phyloP scores from a whole-genome alignment of 306 rosid genomes.

The Delonix regia region DNA sequence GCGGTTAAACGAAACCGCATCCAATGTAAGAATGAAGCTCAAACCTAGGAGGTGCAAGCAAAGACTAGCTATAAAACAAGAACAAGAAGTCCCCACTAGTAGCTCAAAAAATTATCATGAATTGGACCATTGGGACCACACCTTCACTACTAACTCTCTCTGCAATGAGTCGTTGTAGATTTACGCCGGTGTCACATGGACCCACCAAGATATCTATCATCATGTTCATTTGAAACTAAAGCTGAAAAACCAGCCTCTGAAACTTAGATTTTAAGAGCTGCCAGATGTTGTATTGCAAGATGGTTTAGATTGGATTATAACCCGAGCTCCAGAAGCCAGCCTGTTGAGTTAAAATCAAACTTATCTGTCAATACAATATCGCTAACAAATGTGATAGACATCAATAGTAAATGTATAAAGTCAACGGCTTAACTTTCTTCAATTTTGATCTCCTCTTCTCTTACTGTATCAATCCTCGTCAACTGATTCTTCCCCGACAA shows the following conservation, averaged over 20 bases:
- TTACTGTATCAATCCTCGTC: conserved; percentile 53
- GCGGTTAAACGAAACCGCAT: background rate
- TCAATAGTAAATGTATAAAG: conserved; percentile 23
- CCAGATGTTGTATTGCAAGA: conserved; percentile 37
- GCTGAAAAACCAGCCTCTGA: conserved; percentile 30
- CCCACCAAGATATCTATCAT: conserved; percentile 37
- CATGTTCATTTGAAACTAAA: conserved; percentile 47
- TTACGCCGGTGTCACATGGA: conserved; percentile 35
- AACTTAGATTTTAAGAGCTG: conserved; percentile 36
- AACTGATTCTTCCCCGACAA: conserved; percentile 53
- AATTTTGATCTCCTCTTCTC: conserved; percentile 76
- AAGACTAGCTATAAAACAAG: background rate
- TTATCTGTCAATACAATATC: conserved; percentile 36
- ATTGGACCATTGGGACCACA: conserved; percentile 62
- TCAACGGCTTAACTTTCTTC: conserved; percentile 91
- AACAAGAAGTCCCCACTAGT: conserved; percentile 31
- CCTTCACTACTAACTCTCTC: conserved; percentile 17
- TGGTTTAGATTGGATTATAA: conserved; percentile 79
- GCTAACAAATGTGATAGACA: conserved; percentile 21
- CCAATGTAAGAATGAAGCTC: conserved; percentile 36
- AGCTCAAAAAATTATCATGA: conserved; percentile 32
- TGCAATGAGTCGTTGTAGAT: conserved; percentile 47
- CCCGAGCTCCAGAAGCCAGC: conserved; percentile 99
- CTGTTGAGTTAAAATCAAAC: conserved; percentile 57
- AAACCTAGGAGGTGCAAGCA: too few species aligned